A percentile compares a stretch with the other conserved stretches of the same genome.
phyloP scores from a whole-genome alignment of 805 yeast genomes.

The Teunomyces panamensis region DNA sequence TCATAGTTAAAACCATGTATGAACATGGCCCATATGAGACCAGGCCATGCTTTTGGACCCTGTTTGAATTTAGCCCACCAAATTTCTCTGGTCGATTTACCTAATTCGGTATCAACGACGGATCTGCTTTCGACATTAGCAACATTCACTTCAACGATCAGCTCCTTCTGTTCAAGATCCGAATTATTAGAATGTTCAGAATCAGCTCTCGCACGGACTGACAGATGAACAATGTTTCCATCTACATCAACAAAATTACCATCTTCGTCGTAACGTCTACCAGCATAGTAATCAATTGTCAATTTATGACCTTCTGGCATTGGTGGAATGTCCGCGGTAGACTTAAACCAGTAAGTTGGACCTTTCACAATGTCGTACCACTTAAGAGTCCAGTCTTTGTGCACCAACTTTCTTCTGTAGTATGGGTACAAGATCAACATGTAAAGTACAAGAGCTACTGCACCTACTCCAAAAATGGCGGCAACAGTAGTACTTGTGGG shows the following conservation, averaged over 20 bases:
- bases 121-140: constrained; percentile 10
- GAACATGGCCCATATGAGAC: constrained; percentile 45
- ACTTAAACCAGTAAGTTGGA: constrained; percentile 52
- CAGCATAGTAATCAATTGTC: constrained; percentile 63
- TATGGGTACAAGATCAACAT: constrained; percentile 57
- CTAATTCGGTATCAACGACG: constrained; percentile 14
- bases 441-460: constrained; percentile 51
- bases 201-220: constrained; percentile 4
- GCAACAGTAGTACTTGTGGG: constrained; percentile 53
- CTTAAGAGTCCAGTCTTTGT: constrained; percentile 64
- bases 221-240: constrained; percentile 12
- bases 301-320: constrained; percentile 56
- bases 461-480: constrained; percentile 64
- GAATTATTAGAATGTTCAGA: constrained; percentile 11
- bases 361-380: constrained; percentile 58
- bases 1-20: constrained; percentile 66
- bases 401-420: constrained; percentile 56
- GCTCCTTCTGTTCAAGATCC: constrained; percentile 10
- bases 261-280: constrained; percentile 43
- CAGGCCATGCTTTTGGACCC: constrained; percentile 56
- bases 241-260: constrained; percentile 9
- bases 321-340: constrained; percentile 62
- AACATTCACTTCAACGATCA: constrained; percentile 13
- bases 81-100: constrained; percentile 33
- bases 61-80: constrained; percentile 41